Percentiles rank a stretch among this genome's conserved stretches.
phyloP scores from a whole-genome alignment of 2,329 filamentous ascomycete genomes.

The Aspergillus spinulosporus region DNA sequence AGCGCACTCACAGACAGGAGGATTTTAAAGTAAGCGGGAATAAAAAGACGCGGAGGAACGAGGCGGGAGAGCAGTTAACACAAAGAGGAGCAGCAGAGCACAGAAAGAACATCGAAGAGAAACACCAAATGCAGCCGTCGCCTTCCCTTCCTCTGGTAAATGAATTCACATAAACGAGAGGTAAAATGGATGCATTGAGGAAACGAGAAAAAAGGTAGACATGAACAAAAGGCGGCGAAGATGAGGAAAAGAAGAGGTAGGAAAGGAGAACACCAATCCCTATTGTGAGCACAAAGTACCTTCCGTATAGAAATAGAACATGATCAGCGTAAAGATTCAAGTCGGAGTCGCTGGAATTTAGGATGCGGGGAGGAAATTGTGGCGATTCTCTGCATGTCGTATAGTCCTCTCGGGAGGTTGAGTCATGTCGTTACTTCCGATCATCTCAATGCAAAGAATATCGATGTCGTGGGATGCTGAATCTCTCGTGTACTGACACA shows the following conservation, averaged over 20 bases:
- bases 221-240: constrained; percentile 15
- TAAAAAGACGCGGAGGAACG: constrained; percentile 13
- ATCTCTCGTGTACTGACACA: constrained; percentile 27
- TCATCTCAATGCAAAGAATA: constrained; percentile 27
- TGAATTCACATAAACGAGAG: constrained; percentile 22
- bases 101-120: constrained; percentile 25
- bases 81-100: background rate
- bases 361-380: constrained; percentile 22
- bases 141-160: constrained; percentile 30
- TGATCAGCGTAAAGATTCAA: constrained; percentile 24
- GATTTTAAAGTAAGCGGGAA: constrained; percentile 21
- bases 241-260: constrained; percentile 15
- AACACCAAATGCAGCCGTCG: constrained; percentile 34
- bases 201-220: constrained; percentile 14
- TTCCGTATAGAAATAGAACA: constrained; percentile 28
- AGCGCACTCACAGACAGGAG: constrained; percentile 34
- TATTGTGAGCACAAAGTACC: constrained; percentile 27
- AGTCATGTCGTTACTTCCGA: constrained; percentile 24
- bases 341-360: constrained; percentile 24
- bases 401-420: constrained; percentile 22
- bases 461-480: constrained; percentile 31
- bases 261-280: constrained; percentile 23
- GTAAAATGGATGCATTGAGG: constrained; percentile 12
- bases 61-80: background rate
- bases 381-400: constrained; percentile 25